Evolutionary conservation across 129 eudicot species (phyloP), one percentile per base, ranked within the genome.

Genomic region (Glebionis coronaria): DNA sequence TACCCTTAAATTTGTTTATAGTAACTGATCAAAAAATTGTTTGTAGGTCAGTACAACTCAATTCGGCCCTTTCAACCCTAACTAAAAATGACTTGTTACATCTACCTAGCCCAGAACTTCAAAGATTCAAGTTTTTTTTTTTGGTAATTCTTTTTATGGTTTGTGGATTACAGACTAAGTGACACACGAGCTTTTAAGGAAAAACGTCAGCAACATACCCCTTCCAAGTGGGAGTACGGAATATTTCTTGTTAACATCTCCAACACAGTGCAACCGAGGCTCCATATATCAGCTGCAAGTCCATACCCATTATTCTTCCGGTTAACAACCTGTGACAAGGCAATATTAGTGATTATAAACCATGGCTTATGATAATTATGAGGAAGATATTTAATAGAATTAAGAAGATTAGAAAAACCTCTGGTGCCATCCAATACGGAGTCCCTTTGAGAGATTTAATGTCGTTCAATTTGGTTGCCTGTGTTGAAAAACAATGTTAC

Each of bases 371-470:
- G 7, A 38, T 19, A 46, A 25, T 12, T 35, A 35, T 35, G 10
- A 35, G 42, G 7, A 12, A 6, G 7, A 64, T 19, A 52, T 8
- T 12, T 13, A 8, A 53, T 57, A 53, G 15, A 42, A 54, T n/a
- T 25, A 5, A 44, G 18, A 7, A 63, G 2, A 3, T 21, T 31
- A 23, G 16, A 35, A 27, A 35, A 67, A 91, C 97, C 96, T 91
- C 97, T 31, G 97, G 97, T 47, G 97, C 97, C 97, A 90, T 90
- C 97, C 97, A 90, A 56, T 72, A 90, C 59, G 95, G 74, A 57
- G 95, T 91, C 45, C 97, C 97, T 76, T 88, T 91, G 85, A 90
- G 85, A 64, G 97, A 91, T 75, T 85, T 85, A 58, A 88, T 73
- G 70, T 91, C 96, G 69, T 91, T 84, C 74, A 91, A 59, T 71